Evolutionary conservation across 2,329 filamentous ascomycete species (phyloP).

Genomic region (Trichoderma pleuroti): DNA sequence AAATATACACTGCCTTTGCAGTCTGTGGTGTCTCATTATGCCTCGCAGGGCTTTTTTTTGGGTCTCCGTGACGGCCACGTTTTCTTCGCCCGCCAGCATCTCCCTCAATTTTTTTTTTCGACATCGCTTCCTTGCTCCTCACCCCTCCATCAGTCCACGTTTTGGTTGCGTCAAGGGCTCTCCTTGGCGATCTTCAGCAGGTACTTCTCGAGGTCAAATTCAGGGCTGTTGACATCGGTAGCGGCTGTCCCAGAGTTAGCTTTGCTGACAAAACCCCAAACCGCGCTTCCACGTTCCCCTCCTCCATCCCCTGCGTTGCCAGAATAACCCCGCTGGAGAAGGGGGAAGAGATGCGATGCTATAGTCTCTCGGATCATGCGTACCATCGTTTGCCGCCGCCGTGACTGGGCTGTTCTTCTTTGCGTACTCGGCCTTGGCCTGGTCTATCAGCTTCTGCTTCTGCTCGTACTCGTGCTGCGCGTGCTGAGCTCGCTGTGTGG

Average conservation of each 20-base stretch:
- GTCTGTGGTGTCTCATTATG: slow-evolving; percentile 16
- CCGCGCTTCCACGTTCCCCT: not conserved
- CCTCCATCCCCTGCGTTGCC: not conserved
- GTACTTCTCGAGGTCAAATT: slow-evolving; percentile 90
- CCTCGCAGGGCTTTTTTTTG: slow-evolving; percentile 12
- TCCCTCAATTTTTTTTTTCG: not conserved
- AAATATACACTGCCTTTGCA: slow-evolving; percentile 32
- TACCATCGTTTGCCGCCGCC: slow-evolving; percentile 34
- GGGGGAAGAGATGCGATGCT: not conserved
- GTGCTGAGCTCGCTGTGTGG: slow-evolving; percentile 65
- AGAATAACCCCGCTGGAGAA: slow-evolving; percentile 1
- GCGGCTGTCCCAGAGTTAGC: slow-evolving; percentile 28
- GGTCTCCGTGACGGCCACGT: slow-evolving; percentile 6
- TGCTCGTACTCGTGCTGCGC: slow-evolving; percentile 81
- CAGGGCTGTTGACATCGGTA: slow-evolving; percentile 72
- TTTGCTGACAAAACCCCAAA: not conserved
- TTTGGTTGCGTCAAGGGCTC: slow-evolving; percentile 41
- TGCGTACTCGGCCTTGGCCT: slow-evolving; percentile 87
- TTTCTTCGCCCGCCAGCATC: slow-evolving; percentile 10
- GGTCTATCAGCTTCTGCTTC: slow-evolving; percentile 85
- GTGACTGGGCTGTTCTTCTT: slow-evolving; percentile 63
- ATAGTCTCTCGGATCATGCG: slow-evolving; percentile 13
- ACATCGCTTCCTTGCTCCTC: not conserved
- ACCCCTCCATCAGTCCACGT: not conserved
- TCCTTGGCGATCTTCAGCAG: slow-evolving; percentile 60